phyloP scores from a whole-genome alignment of 441 rosid species.

The Gossypium aridum region DNA sequence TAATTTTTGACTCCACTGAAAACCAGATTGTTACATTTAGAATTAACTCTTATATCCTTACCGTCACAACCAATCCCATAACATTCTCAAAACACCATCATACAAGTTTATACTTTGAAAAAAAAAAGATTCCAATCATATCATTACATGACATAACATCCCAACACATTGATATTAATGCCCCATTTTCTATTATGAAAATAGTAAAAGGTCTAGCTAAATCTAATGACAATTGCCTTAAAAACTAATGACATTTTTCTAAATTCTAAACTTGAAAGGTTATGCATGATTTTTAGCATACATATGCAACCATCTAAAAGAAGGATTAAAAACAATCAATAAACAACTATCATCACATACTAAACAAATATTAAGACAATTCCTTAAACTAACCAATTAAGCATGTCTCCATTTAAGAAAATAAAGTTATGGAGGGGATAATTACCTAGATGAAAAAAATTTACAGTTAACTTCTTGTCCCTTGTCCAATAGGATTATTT shows the following conservation, averaged over 20 bases:
- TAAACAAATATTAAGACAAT: slow-evolving; percentile 1
- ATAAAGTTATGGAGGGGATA: slow-evolving; percentile 17
- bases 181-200: not conserved
- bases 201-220: not conserved
- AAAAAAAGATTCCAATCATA: not conserved
- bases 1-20: not conserved
- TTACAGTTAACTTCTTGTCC: slow-evolving; percentile 44
- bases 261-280: not conserved
- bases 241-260: not conserved
- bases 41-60: not conserved
- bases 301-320: not conserved
- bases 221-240: not conserved
- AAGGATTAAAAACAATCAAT: not conserved
- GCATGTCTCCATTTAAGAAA: slow-evolving; percentile 10
- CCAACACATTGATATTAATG: not conserved
- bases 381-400: slow-evolving; percentile 1
- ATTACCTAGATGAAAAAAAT: slow-evolving; percentile 34
- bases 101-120: not conserved
- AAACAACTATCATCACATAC: slow-evolving; percentile 3
- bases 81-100: not conserved
- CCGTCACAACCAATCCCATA: not conserved
- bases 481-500: slow-evolving; percentile 36
- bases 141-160: not conserved
- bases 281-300: not conserved
- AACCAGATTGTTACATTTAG: slow-evolving; percentile 13